Evolutionary conservation across 139 green algal genomes (phyloP).

Genomic region (Desmodesmus armatus): DNA sequence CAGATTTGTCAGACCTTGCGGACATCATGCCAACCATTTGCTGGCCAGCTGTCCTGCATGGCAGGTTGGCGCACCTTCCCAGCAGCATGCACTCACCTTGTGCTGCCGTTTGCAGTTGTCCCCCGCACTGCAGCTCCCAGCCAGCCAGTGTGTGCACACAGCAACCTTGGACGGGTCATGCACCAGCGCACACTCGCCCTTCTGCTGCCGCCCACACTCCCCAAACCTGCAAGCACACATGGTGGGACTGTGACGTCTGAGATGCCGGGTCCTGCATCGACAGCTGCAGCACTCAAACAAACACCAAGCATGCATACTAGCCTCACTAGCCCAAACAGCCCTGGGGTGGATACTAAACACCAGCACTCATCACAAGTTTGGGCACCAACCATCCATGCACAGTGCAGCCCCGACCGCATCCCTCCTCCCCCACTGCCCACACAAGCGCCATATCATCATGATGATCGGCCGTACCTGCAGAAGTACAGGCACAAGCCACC

Average conservation of each 20-base stretch:
- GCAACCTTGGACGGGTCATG: slow-evolving; percentile 73
- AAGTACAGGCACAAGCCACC: slow-evolving; percentile 51
- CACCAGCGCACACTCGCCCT: slow-evolving; percentile 47
- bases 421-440: no score
- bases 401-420: no score
- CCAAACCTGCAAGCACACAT: slow-evolving; percentile 39
- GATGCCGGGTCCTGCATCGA: no score
- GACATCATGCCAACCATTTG: background rate
- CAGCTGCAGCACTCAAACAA: no score
- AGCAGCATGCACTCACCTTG: slow-evolving; percentile 35
- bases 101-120: slow-evolving; percentile 68
- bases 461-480: slow-evolving; percentile 39
- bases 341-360: no score
- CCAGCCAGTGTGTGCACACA: slow-evolving; percentile 76
- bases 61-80: background rate
- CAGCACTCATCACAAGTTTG: no score
- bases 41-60: no score
- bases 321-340: no score
- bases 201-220: slow-evolving; percentile 29
- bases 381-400: no score
- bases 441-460: background rate
- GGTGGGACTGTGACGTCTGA: background rate
- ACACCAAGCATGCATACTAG: no score
- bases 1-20: background rate
- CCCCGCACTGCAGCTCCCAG: slow-evolving; percentile 56